phyloP scores from a whole-genome alignment of 164 flowering plant species.

The Vitis rotundifolia region DNA sequence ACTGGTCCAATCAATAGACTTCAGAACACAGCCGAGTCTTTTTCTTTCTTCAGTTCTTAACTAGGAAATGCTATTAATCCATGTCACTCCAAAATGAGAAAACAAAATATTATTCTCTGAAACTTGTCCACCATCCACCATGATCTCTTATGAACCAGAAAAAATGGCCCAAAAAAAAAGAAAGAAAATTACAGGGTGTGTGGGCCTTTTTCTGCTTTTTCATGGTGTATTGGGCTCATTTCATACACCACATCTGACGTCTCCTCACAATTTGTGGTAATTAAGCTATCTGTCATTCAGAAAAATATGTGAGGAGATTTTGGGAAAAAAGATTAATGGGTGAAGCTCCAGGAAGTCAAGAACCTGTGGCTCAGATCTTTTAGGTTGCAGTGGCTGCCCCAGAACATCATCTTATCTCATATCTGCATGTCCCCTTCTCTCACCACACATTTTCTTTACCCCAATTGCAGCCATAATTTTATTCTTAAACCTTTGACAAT shows the following conservation, averaged over 20 bases:
- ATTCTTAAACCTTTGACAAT: neutral
- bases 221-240: too few relatives aligned
- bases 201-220: neutral
- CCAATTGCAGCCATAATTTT: constrained; percentile 35
- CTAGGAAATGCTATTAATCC: neutral
- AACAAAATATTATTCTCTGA: neutral
- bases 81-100: neutral
- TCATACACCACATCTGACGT: too few relatives aligned
- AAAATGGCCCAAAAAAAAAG: neutral
- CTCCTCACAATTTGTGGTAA: neutral
- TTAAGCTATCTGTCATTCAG: neutral
- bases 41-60: neutral
- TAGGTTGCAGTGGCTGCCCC: constrained; percentile 8
- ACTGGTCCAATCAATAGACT: too few relatives aligned
- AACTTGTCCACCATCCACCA: constrained; percentile 9
- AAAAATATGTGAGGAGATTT: constrained; percentile 1
- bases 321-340: constrained; percentile 1
- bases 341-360: neutral
- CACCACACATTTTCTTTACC: constrained; percentile 42
- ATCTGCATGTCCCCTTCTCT: constrained; percentile 16
- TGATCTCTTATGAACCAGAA: constrained; percentile 3
- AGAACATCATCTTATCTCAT: constrained; percentile 47
- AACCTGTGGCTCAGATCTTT: constrained; percentile 35
- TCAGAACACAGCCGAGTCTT: neutral
- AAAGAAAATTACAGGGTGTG: neutral